A percentile compares a stretch with the other conserved stretches of the same genome.
Evolutionary conservation across 352 stramenopile genomes (phyloP).

Genomic region (Phytophthora ohioensis): DNA sequence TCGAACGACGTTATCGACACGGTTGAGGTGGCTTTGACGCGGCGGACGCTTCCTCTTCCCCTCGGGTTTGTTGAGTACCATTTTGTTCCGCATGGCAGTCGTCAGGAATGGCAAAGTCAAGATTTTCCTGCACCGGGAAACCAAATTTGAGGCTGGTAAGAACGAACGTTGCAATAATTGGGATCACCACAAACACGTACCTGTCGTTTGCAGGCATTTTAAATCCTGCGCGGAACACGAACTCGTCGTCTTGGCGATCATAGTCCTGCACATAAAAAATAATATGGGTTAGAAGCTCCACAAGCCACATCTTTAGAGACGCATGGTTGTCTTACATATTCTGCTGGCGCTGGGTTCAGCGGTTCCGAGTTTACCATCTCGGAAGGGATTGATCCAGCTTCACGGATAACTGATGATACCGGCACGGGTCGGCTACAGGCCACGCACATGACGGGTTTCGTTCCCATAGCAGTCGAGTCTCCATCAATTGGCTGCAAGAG

Average conservation of each 20-base stretch:
- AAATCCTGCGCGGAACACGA: conserved; percentile 84
- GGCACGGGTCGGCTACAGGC: conserved; percentile 81
- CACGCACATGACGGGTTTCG: conserved; percentile 86
- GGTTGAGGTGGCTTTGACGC: conserved; percentile 51
- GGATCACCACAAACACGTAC: conserved; percentile 35
- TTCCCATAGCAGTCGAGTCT: conserved; percentile 80
- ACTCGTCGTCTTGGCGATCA: conserved; percentile 77
- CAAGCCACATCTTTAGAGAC: not conserved
- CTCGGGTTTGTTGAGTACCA: conserved; percentile 78
- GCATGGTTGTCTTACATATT: conserved; percentile 32
- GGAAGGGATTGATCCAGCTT: conserved; percentile 54
- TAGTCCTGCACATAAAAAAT: conserved; percentile 45
- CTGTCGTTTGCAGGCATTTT: conserved; percentile 84
- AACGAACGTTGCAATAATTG: conserved; percentile 8
- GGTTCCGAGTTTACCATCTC: conserved; percentile 43
- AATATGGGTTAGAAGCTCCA: conserved; percentile 1
- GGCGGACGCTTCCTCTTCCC: conserved; percentile 63
- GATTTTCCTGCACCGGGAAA: conserved; percentile 56
- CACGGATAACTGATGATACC: conserved; percentile 61
- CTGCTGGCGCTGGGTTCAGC: conserved; percentile 32
- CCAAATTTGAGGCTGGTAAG: conserved; percentile 16
- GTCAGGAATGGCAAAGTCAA: conserved; percentile 81
- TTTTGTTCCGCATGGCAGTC: conserved; percentile 68
- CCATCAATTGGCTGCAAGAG: conserved; percentile 55
- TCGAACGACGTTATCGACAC: conserved; percentile 73